A percentile compares a stretch with the other conserved stretches of the same genome.
Conservation (phyloP, 495 filamentous ascomycete species). For the Darksidea phi region DNA sequence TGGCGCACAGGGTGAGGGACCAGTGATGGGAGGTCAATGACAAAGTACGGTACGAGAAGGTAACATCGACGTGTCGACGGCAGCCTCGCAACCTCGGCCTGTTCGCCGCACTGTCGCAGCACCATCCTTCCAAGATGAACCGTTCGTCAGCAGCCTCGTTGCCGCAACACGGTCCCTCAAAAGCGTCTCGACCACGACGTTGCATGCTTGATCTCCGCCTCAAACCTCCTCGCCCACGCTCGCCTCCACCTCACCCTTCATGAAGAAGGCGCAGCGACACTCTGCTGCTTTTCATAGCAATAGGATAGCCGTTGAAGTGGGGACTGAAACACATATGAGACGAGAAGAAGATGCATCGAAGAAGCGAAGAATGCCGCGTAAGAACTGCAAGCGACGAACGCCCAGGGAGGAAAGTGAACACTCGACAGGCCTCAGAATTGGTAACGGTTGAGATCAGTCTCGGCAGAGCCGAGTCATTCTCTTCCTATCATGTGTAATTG, state of each 20-base stretch:
- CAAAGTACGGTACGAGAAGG: too few relatives aligned
- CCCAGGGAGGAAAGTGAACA: neutral
- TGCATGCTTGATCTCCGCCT: neutral
- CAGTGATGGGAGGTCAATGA: too few relatives aligned
- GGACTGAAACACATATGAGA: neutral
- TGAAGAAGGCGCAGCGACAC: neutral
- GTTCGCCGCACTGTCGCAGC: too few relatives aligned
- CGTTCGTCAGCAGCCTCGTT: too few relatives aligned
- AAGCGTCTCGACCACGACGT: too few relatives aligned
- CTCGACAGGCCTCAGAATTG: slow-evolving; percentile 45
- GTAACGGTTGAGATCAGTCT: slow-evolving; percentile 56
- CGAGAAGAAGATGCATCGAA: neutral
- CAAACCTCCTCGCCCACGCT: neutral
- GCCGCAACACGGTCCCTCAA: too few relatives aligned
- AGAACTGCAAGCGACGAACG: too few relatives aligned
- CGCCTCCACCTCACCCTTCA: neutral
- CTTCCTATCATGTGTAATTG: slow-evolving; percentile 60
- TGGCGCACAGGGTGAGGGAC: neutral
- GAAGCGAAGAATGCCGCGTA: neutral
- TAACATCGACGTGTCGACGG: too few relatives aligned
- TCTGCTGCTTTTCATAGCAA: slow-evolving; percentile 1
- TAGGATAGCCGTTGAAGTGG: neutral
- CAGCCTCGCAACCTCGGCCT: too few relatives aligned
- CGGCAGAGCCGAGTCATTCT: slow-evolving; percentile 52
- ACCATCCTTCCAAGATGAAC: too few relatives aligned